Base-by-base conservation (phyloP, 2,329 filamentous ascomycete genomes). In the Allantophomopsis lycopodina region DNA sequence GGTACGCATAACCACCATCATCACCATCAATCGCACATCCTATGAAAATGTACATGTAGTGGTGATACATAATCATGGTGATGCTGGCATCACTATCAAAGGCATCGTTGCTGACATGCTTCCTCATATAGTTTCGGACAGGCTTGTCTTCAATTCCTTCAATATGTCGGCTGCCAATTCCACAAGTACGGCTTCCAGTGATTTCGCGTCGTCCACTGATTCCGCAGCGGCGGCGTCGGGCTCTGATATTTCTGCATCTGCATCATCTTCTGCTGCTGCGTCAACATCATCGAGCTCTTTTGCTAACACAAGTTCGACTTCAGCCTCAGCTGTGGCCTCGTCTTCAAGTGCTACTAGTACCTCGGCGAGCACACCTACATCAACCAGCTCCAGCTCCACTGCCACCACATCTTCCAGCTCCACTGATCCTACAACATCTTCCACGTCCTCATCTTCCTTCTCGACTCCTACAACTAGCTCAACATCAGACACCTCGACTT, bases 221-320 rank as follows among this genome's bases (percentile, higher is more conserved):
- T n/a, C 35, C 14, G 32, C 13, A 13, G n/a, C 33, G 8, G 31
- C 15, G 39, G 15, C 35, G 28, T 32, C 39, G 21, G 15, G 23
- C 23, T 28, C 23, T 28, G 23, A 28, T 12, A 28, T 3, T 28
- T 28, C 18, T 11, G 14, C 28, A 13, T 17, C n/a, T 36, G 35
- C 41, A 39, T 31, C 45, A 38, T 23, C 23, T 28, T 28, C 23
- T 28, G 23, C 23, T 28, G 23, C 23, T 12, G 23, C 23, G 11
- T 28, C 40, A 37, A 34, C 42, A n/a, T 43, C 42, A 12, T 44
- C 49, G 35, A 54, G 48, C 47, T 46, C 51, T 40, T 47, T 44
- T 46, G 50, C 50, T 52, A 51, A 50, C 45, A 48, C 21, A 43
- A 50, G 44, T 47, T 41, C 49, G 32, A 28, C 38, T 32, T 15